Conservation (phyloP, 306 rosid species). For the Malus sieversii region DNA sequence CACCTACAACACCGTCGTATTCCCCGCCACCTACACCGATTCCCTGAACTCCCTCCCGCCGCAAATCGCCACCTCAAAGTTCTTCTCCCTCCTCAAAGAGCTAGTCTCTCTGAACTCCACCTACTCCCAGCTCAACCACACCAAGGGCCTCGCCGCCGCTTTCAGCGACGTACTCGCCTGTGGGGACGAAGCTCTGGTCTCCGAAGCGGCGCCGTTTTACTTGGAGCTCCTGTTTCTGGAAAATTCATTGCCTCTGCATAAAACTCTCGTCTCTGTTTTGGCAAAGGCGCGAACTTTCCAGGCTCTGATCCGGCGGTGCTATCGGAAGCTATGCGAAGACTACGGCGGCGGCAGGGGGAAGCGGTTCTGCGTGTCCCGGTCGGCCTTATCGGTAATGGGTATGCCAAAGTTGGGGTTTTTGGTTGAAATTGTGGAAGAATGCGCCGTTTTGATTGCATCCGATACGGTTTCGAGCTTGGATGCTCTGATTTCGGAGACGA, state of each 20-base stretch:
- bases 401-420: slow-evolving; percentile 73
- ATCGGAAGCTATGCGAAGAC: slow-evolving; percentile 37
- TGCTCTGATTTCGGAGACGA: slow-evolving; percentile 48
- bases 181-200: slow-evolving; percentile 26
- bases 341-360: slow-evolving; percentile 35
- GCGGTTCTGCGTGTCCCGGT: slow-evolving; percentile 59
- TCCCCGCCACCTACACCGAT: slow-evolving; percentile 42
- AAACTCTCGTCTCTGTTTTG: slow-evolving; percentile 54
- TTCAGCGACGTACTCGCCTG: slow-evolving; percentile 34
- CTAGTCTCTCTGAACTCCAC: slow-evolving; percentile 52
- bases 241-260: slow-evolving; percentile 64
- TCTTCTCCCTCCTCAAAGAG: slow-evolving; percentile 33
- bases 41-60: slow-evolving; percentile 26
- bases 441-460: slow-evolving; percentile 54
- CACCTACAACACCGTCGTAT: slow-evolving; percentile 80
- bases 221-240: slow-evolving; percentile 63
- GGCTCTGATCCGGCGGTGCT: slow-evolving; percentile 28
- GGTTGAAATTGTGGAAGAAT: slow-evolving; percentile 49
- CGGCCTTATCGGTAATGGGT: slow-evolving; percentile 62
- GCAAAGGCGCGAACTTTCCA: slow-evolving; percentile 39
- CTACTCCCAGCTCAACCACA: slow-evolving; percentile 55
- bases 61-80: slow-evolving; percentile 18
- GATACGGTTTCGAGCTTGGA: slow-evolving; percentile 47
- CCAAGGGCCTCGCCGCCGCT: slow-evolving; percentile 44
- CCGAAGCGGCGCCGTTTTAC: slow-evolving; percentile 38